phyloP scores from a whole-genome alignment of 1,139 yeast genomes.

The Scheffersomyces stambukii region DNA sequence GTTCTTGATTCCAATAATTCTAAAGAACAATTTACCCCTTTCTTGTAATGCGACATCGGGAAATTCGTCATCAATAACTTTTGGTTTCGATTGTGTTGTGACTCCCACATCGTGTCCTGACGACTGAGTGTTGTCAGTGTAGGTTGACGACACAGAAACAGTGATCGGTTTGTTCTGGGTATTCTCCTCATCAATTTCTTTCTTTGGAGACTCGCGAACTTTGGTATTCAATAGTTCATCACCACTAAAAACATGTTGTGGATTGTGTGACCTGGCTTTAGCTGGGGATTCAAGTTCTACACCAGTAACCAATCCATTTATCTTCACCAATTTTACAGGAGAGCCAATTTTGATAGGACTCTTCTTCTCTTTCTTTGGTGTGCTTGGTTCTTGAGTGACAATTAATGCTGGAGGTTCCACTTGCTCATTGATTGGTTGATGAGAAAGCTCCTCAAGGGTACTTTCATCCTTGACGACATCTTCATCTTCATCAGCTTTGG shows the following conservation, averaged over 20 bases:
- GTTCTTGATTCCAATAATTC: conserved; percentile 56
- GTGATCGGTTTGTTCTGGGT: conserved; percentile 17
- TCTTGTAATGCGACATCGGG: conserved; percentile 30
- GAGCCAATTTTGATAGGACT: conserved; percentile 40
- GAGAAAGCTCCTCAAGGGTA: neutral
- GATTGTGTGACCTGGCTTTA: conserved; percentile 7
- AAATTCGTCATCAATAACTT: conserved; percentile 8
- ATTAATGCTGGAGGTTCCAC: neutral
- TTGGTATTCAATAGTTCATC: conserved; percentile 22
- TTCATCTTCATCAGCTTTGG: neutral
- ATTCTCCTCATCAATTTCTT: conserved; percentile 2
- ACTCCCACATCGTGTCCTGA: conserved; percentile 8
- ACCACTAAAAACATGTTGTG: conserved; percentile 11
- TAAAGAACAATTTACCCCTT: conserved; percentile 70
- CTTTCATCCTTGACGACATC: conserved; percentile 3
- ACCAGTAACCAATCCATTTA: conserved; percentile 27
- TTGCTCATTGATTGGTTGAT: conserved; percentile 2
- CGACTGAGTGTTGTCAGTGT: conserved; percentile 15
- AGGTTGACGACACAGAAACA: conserved; percentile 28
- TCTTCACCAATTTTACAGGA: conserved; percentile 33
- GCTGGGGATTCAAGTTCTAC: conserved; percentile 10
- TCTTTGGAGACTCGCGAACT: conserved; percentile 17
- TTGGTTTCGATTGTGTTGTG: conserved; percentile 2
- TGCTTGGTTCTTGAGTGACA: too few relatives aligned
- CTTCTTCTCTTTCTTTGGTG: conserved; percentile 8